A percentile compares a stretch with the other conserved stretches of the same genome.
phyloP scores from a whole-genome alignment of 1,284 basidiomycete genomes.

The Macrocystidia cucumis region DNA sequence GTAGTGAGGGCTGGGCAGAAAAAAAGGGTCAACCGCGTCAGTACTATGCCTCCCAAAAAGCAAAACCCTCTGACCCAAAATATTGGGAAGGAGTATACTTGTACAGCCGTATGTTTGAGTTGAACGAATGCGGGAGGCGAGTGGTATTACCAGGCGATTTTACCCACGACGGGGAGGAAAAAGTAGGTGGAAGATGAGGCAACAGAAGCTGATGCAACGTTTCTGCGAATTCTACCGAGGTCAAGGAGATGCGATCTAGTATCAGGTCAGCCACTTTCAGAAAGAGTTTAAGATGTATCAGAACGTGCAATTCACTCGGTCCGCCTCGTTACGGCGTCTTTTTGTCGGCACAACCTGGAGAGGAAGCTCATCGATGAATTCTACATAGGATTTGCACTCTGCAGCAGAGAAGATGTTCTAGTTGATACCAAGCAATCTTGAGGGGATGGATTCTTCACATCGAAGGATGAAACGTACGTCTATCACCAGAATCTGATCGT shows the following conservation, averaged over 20 bases:
- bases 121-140: conserved; percentile 47
- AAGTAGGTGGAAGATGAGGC: conserved; percentile 56
- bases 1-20: conserved; percentile 48
- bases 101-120: conserved; percentile 66
- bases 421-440: conserved; percentile 2
- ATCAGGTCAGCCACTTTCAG: neutral
- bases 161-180: conserved; percentile 34
- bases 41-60: neutral
- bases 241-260: conserved; percentile 56
- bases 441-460: neutral
- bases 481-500: conserved; percentile 61
- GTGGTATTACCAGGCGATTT: conserved; percentile 21
- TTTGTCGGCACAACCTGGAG: conserved; percentile 66
- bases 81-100: conserved; percentile 59
- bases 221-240: conserved; percentile 54
- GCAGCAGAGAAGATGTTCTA: conserved; percentile 49
- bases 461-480: conserved; percentile 32
- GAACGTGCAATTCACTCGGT: conserved; percentile 58
- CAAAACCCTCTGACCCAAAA: conserved; percentile 52
- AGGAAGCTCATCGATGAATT: conserved; percentile 56
- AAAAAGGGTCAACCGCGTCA: neutral
- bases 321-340: conserved; percentile 72
- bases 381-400: conserved; percentile 59
- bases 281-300: neutral
- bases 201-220: conserved; percentile 41